A percentile compares a stretch with the other conserved stretches of the same genome.
phyloP scores from a whole-genome alignment of 345 rosid genomes.

The Rhizophora apiculata region DNA sequence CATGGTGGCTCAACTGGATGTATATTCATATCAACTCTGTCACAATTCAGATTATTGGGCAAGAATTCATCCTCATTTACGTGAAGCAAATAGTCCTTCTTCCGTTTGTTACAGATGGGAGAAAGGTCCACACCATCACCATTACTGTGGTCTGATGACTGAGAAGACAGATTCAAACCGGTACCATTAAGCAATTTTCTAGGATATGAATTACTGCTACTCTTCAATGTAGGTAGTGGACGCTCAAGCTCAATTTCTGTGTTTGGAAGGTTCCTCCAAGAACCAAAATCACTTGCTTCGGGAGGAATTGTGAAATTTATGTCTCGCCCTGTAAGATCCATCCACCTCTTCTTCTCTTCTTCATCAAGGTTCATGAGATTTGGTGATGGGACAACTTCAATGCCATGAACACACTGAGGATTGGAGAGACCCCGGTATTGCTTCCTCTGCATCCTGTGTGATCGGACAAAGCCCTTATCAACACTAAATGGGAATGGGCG shows the following conservation, averaged over 20 bases:
- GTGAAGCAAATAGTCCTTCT: constrained; percentile 70
- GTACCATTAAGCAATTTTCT: constrained; percentile 85
- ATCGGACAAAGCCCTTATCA: constrained; percentile 93
- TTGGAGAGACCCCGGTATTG: constrained; percentile 95
- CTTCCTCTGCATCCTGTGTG: constrained; percentile 98
- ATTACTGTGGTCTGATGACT: constrained; percentile 51
- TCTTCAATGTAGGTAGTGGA: constrained; percentile 38
- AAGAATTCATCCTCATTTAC: constrained; percentile 57
- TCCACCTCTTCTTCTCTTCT: constrained; percentile 88
- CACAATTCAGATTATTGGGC: constrained; percentile 43
- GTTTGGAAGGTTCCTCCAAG: constrained; percentile 92
- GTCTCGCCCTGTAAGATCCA: constrained; percentile 89
- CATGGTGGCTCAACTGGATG: constrained; percentile 72
- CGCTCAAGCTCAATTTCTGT: constrained; percentile 94
- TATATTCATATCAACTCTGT: constrained; percentile 53
- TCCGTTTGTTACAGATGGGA: constrained; percentile 60
- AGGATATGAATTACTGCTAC: constrained; percentile 33
- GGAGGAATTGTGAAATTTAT: constrained; percentile 64
- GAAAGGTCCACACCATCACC: constrained; percentile 70
- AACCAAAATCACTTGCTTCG: constrained; percentile 87
- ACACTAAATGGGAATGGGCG: constrained; percentile 81
- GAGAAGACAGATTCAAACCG: constrained; percentile 76
- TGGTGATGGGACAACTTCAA: constrained; percentile 74
- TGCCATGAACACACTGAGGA: constrained; percentile 93
- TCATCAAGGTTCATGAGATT: constrained; percentile 70